Conservation (phyloP, 23 red algal species). For the Gracilaria gracilis region DNA sequence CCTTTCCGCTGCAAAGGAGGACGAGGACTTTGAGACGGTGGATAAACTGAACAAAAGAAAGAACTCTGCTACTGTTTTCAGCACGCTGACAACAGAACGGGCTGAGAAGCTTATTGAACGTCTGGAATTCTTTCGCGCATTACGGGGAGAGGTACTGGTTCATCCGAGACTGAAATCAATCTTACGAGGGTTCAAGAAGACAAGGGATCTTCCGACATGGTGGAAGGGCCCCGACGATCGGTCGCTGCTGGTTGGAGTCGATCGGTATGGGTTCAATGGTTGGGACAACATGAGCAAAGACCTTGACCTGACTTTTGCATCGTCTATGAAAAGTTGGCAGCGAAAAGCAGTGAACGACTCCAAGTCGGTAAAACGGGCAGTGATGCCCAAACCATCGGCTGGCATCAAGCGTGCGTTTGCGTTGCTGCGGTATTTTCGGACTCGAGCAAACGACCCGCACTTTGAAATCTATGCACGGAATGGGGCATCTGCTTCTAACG, state of each 20-base stretch:
- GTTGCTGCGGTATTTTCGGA: constrained; percentile 65
- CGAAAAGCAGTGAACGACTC: constrained; percentile 34
- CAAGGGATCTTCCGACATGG: constrained; percentile 88
- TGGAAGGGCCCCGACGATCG: constrained; percentile 87
- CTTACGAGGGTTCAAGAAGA: constrained; percentile 54
- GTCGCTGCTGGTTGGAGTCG: constrained; percentile 86
- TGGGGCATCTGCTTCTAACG: not conserved
- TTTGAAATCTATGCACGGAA: constrained; percentile 35
- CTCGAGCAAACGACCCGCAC: constrained; percentile 63
- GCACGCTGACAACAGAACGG: constrained; percentile 67
- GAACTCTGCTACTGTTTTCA: constrained; percentile 67
- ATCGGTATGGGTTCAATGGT: constrained; percentile 88
- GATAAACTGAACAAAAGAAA: constrained; percentile 49
- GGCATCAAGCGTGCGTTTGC: constrained; percentile 47
- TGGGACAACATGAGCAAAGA: constrained; percentile 82
- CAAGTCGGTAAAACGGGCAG: constrained; percentile 29
- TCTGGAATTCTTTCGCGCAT: constrained; percentile 77
- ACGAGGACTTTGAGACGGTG: constrained; percentile 71
- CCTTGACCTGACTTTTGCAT: constrained; percentile 77
- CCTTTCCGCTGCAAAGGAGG: constrained; percentile 56
- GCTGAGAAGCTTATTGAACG: constrained; percentile 81
- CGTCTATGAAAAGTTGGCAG: constrained; percentile 46
- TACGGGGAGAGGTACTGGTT: constrained; percentile 80
- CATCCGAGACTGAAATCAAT: constrained; percentile 52
- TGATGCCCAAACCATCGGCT: constrained; percentile 59